These are phyloP conservation scores for Pseudozyma hubeiensis DNA, from an alignment of 1,284 basidiomycete genomes.

Conservation along the genomic window DNA sequence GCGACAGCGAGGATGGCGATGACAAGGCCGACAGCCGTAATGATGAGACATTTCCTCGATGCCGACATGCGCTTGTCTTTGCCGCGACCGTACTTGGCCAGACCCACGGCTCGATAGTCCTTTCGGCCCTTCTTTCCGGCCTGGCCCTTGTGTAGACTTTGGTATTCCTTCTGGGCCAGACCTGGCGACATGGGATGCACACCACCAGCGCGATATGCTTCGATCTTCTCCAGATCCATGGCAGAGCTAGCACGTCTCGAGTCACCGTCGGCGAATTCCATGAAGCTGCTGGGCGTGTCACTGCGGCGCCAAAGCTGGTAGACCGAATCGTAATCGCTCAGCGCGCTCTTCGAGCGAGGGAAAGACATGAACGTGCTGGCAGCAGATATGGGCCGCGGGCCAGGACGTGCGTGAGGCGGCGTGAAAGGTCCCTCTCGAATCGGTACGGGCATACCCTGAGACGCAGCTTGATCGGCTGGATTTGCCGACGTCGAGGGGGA, in stretches of 20 bases:
- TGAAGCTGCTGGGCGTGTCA: conserved; percentile 25
- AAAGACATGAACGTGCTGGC: conserved; percentile 50
- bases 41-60: conserved; percentile 45
- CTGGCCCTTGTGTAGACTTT: conserved; percentile 21
- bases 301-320: conserved; percentile 50
- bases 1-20: conserved; percentile 40
- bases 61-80: conserved; percentile 37
- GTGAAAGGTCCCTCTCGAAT: conserved; percentile 26
- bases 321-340: conserved; percentile 54
- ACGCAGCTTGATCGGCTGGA: conserved; percentile 3
- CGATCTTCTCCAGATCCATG: conserved; percentile 35
- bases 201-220: conserved; percentile 27
- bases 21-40: conserved; percentile 33
- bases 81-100: conserved; percentile 43
- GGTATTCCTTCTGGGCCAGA: not conserved
- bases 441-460: conserved; percentile 6
- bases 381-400: conserved; percentile 17
- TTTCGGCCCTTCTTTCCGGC: conserved; percentile 37
- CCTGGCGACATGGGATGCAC: not conserved
- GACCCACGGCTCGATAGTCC: conserved; percentile 44
- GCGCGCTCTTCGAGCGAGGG: conserved; percentile 31
- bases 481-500: conserved; percentile 19
- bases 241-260: conserved; percentile 10
- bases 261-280: conserved; percentile 29
- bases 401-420: conserved; percentile 20